phyloP scores from a whole-genome alignment of 164 flowering plant species.

The Cinnamomum chago region DNA sequence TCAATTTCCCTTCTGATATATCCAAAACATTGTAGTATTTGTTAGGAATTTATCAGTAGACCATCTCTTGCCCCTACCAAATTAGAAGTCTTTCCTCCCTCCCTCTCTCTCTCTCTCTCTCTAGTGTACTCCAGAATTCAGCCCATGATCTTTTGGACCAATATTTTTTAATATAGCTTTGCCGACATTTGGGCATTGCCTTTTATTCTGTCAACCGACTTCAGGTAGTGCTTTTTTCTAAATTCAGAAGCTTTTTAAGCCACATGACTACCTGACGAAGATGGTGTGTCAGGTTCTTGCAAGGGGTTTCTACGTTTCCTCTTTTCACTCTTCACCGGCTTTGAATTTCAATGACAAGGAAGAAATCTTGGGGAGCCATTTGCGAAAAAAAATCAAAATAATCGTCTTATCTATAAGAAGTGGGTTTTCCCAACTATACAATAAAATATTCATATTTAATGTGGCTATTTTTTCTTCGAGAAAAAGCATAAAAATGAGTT shows the following conservation, averaged over 20 bases:
- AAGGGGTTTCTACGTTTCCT: neutral
- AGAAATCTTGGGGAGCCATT: neutral
- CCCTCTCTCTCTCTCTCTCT: too few relatives aligned
- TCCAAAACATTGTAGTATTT: neutral
- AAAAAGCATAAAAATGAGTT: neutral
- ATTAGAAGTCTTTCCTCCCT: too few relatives aligned
- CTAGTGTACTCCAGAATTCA: too few relatives aligned
- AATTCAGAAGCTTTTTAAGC: neutral
- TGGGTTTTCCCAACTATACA: neutral
- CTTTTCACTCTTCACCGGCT: neutral
- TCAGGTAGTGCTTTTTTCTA: neutral
- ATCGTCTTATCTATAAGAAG: neutral
- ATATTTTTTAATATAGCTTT: neutral
- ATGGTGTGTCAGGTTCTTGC: neutral
- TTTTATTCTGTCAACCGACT: neutral
- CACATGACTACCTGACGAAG: neutral
- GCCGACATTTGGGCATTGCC: slow-evolving; percentile 4
- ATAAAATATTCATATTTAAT: neutral
- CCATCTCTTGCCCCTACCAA: too few relatives aligned
- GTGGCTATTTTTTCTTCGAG: neutral
- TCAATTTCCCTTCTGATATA: neutral
- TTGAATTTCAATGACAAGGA: neutral
- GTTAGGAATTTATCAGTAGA: neutral
- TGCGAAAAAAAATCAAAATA: neutral
- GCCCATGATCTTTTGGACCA: neutral